Base-by-base conservation (phyloP, 108 stramenopile species). In the Schizochytrium sp. region DNA sequence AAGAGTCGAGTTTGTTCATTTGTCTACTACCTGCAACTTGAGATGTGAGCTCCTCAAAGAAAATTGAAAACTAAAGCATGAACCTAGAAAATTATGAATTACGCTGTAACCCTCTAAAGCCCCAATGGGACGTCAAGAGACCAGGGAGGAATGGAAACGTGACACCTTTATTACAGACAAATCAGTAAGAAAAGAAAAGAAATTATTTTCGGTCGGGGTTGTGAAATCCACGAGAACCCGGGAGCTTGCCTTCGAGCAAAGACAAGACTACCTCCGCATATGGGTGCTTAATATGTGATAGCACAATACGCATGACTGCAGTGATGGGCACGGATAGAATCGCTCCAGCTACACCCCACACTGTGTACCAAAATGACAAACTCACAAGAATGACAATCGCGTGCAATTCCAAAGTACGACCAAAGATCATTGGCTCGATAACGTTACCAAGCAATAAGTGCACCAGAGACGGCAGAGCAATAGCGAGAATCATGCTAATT, bases 311-410 rank as follows among this genome's bases (percentile, higher is more conserved):
- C 59, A 90, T 28, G 44, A 92, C 76, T 47, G 91, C 91, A 3
- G 91, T 88, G 88, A 92, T 90, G 13, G 92, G 92, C 61, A 92
- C 92, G 19, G 90, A 88, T 8, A 92, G 56, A 40, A 92, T 83
- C 72, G 69, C 73, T 47, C 92, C 92, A 1, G 92, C 88, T 17
- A 92, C 57, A 3, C 92, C 92, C 91, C 91, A 92, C 41, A 92
- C 46, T 3, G 89, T 69, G 13, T 87, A 87, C 91, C 91, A 92
- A 59, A 92, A 91, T 28, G 91, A 61, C 15, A 92, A 61, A 45
- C 87, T 72, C 1, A 92, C 58, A 4, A 92, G 91, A 12, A 92
- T 90, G 4, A 92, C 89, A 15, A 92, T 89, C 12, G 91, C 90
- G 91, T 89, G 89, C 56, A 92, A 87, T 61, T 90, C 87, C 87